These are phyloP conservation scores for Pichia sp. DNA, from an alignment of 1,139 yeast species.

Conservation along the genomic window DNA sequence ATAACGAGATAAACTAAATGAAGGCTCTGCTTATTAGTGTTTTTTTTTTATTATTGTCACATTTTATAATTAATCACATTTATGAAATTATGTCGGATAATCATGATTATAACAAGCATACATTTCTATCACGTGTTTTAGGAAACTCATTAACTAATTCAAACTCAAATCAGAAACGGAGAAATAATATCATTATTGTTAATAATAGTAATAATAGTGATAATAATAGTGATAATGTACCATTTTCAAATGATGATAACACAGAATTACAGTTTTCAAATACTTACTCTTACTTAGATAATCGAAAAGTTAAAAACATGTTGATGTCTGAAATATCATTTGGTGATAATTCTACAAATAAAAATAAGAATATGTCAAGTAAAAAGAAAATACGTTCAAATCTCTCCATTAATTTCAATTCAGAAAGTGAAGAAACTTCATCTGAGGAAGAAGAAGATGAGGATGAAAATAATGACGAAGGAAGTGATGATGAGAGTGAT, in stretches of 20 bases:
- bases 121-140: slow-evolving; percentile 51
- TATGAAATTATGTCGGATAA: slow-evolving; percentile 19
- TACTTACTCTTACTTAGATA: slow-evolving; percentile 12
- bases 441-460: slow-evolving; percentile 9
- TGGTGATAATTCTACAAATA: slow-evolving; percentile 12
- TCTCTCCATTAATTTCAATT: slow-evolving; percentile 18
- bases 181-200: neutral
- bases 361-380: slow-evolving; percentile 1
- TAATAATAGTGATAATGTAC: slow-evolving; percentile 21
- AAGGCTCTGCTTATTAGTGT: neutral
- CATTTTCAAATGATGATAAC: slow-evolving; percentile 28
- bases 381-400: slow-evolving; percentile 7
- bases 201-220: no score
- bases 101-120: slow-evolving; percentile 34
- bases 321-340: slow-evolving; percentile 14
- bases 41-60: no score
- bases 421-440: slow-evolving; percentile 22
- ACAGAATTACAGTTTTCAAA: slow-evolving; percentile 23
- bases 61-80: no score
- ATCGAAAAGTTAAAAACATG: slow-evolving; percentile 7
- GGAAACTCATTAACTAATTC: slow-evolving; percentile 40
- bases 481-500: slow-evolving; percentile 10
- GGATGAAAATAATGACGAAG: slow-evolving; percentile 9
- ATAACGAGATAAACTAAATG: neutral
- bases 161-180: neutral